Evolutionary conservation across 176 grass and related monocot genomes (phyloP), one percentile per base, ranked within the genome.

Genomic region (Musa troglodytarum): DNA sequence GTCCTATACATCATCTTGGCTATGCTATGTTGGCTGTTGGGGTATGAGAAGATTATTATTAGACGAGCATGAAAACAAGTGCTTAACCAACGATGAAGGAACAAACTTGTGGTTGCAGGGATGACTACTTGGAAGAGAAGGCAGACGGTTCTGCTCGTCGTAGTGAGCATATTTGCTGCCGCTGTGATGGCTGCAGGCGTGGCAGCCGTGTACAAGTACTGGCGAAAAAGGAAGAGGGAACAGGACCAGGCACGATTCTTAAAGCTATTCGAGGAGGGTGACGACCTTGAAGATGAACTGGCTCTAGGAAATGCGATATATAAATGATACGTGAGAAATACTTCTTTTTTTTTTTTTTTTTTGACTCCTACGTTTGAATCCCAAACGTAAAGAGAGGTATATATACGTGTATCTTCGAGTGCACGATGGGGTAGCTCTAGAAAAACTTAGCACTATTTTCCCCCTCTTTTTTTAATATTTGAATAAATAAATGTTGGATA

Each of bases 261-360:
- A 14, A 88, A 93, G 77, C 87, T 97, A 2, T 90, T 92, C 13
- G 93, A 96, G 71, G 92, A 93, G 74, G 85, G 75, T 17, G 90
- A 97, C 58, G 90, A 93, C 80, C 68, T 97, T 82, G 90, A 97
- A 81, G 93, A 97, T 19, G 90, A 97, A 52, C 67, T 93, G 59
- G 90, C 84, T 65, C 88, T 97, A 20, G 82, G 86, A 43, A 43
- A 43, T 43, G 34, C 34, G 3, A 43, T 43, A 43, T 43, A 43
- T 43, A 43, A 43, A 43, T 43, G 34, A 43, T 43, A 6, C 6
- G 34, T 43, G 34, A 43, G 34, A 43, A 5, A 43, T 6, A 6
- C 34, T 4, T 3, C 0, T 34, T 34, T 6, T 6, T 43, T 4
- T 43, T 43, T 43, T 43, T 43, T 43, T 6, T 4, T 43, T 43